A percentile compares a stretch with the other conserved stretches of the same genome.
Evolutionary conservation across 2,329 filamentous ascomycete species (phyloP).

Genomic region (Trichocomaceae sp.): DNA sequence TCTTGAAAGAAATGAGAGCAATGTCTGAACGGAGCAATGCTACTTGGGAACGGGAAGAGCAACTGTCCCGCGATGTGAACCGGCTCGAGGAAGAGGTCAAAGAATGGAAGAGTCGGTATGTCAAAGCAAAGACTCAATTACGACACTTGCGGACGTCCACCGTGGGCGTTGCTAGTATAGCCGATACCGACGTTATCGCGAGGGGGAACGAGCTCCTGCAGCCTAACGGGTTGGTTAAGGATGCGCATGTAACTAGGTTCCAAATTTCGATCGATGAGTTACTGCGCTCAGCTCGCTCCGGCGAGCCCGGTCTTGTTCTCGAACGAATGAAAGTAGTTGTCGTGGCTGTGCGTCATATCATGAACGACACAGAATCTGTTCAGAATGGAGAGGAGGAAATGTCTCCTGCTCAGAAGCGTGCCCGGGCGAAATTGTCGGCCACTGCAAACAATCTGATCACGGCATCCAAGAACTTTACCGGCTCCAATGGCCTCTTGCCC

Average conservation of each 20-base stretch:
- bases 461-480: slow-evolving; percentile 83
- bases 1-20: slow-evolving; percentile 80
- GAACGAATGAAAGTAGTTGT: slow-evolving; percentile 85
- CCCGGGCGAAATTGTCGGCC: slow-evolving; percentile 77
- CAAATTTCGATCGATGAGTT: slow-evolving; percentile 92
- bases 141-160: slow-evolving; percentile 75
- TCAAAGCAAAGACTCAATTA: slow-evolving; percentile 79
- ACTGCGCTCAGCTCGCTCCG: slow-evolving; percentile 65
- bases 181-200: slow-evolving; percentile 45
- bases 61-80: slow-evolving; percentile 67
- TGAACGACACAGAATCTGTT: slow-evolving; percentile 64
- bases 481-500: slow-evolving; percentile 75
- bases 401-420: slow-evolving; percentile 56
- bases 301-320: slow-evolving; percentile 67
- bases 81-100: slow-evolving; percentile 75
- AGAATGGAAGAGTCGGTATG: slow-evolving; percentile 86
- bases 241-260: slow-evolving; percentile 89
- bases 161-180: slow-evolving; percentile 55
- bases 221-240: slow-evolving; percentile 72
- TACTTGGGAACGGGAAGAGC: slow-evolving; percentile 74
- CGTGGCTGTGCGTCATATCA: slow-evolving; percentile 73
- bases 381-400: slow-evolving; percentile 52
- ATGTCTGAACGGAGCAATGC: slow-evolving; percentile 74
- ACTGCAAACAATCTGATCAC: slow-evolving; percentile 96
- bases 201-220: slow-evolving; percentile 67